Percentiles rank a stretch among this genome's conserved stretches.
These are phyloP conservation scores for Filosporella fistucella DNA, from an alignment of 495 filamentous ascomycete genomes.

Conservation along the genomic window DNA sequence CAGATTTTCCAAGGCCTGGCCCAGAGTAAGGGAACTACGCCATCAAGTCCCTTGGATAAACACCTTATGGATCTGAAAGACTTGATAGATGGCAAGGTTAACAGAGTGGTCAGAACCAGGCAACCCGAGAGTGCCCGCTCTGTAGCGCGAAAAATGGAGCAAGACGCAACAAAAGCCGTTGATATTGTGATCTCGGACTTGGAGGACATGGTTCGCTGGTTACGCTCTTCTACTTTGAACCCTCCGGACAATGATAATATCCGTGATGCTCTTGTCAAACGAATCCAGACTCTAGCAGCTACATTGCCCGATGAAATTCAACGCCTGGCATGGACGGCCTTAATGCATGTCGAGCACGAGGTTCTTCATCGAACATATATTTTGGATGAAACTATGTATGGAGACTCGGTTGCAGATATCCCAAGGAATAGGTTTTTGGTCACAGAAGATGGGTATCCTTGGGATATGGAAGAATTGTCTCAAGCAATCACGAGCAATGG, in stretches of 20 bases:
- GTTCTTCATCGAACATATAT: constrained; percentile 24
- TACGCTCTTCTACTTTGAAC: constrained; percentile 1
- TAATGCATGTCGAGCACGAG: constrained; percentile 30
- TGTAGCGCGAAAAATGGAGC: constrained; percentile 4
- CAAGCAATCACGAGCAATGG: constrained; percentile 20
- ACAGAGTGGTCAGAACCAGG: neutral
- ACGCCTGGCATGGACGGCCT: constrained; percentile 8
- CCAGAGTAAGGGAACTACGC: neutral
- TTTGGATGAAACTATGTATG: constrained; percentile 29
- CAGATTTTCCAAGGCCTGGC: constrained; percentile 3
- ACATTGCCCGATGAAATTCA: constrained; percentile 9
- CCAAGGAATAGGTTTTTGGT: constrained; percentile 21
- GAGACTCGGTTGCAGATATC: constrained; percentile 25
- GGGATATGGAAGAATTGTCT: constrained; percentile 37
- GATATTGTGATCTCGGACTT: constrained; percentile 9
- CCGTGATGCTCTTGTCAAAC: constrained; percentile 13
- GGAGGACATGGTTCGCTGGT: constrained; percentile 11
- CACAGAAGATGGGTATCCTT: constrained; percentile 34
- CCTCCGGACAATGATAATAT: constrained; percentile 3
- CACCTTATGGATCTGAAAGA: constrained; percentile 5
- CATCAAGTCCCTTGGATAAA: constrained; percentile 1
- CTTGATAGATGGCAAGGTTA: constrained; percentile 3
- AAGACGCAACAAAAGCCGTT: neutral
- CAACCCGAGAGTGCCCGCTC: constrained; percentile 8
- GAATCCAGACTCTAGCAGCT: constrained; percentile 4